phyloP scores from a whole-genome alignment of 352 stramenopile species.

The Thalassiosira ordinaria region DNA sequence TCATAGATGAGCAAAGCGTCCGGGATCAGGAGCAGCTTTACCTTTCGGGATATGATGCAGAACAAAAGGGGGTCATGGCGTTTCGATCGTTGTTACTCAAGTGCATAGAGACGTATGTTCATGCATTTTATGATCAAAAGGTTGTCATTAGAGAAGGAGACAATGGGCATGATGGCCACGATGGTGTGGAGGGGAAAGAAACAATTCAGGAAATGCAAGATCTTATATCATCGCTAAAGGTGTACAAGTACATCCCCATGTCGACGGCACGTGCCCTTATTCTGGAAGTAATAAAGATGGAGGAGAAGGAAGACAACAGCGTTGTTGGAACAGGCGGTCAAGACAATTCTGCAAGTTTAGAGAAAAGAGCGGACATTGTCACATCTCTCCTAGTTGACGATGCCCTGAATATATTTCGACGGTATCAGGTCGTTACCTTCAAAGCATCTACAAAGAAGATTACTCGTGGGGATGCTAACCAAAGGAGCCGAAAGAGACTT shows the following conservation, averaged over 20 bases:
- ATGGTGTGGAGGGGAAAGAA: background rate
- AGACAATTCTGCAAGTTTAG: constrained; percentile 4
- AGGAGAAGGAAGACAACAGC: constrained; percentile 4
- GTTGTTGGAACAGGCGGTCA: background rate
- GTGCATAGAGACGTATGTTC: constrained; percentile 55
- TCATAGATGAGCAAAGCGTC: constrained; percentile 63
- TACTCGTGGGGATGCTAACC: constrained; percentile 4
- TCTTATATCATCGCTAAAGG: constrained; percentile 25
- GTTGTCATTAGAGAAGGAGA: constrained; percentile 9
- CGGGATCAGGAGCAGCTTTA: constrained; percentile 57
- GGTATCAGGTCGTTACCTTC: constrained; percentile 56
- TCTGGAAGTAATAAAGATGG: constrained; percentile 52
- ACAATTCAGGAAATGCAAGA: constrained; percentile 10
- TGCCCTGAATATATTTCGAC: constrained; percentile 54
- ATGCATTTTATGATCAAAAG: constrained; percentile 56
- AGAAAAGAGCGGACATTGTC: constrained; percentile 45
- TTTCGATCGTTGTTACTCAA: constrained; percentile 59
- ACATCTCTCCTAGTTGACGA: constrained; percentile 50
- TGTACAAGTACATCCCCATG: constrained; percentile 56
- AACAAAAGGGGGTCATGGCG: constrained; percentile 49
- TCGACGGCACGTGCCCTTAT: constrained; percentile 52
- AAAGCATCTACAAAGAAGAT: constrained; percentile 36
- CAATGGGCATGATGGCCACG: background rate
- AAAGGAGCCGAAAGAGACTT: constrained; percentile 37
- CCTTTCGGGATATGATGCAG: constrained; percentile 35